These are phyloP conservation scores for Ichthyophonus hoferi DNA, from an alignment of 208 protist species.

Conservation along the genomic window DNA sequence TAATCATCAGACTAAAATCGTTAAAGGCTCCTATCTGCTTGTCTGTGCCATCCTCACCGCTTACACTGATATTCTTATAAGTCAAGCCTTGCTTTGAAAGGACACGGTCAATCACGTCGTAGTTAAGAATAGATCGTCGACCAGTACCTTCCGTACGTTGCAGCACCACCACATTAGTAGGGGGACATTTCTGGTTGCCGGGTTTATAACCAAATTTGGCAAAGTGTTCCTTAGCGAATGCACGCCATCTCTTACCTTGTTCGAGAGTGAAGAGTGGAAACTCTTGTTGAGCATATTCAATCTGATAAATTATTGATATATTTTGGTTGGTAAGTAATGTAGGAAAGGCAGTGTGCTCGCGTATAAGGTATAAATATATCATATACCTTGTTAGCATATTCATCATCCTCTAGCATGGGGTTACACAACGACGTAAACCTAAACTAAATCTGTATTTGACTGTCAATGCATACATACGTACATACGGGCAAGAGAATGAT, in stretches of 20 bases:
- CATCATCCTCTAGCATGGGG: no score
- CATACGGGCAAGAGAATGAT: neutral
- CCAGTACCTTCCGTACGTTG: constrained; percentile 4
- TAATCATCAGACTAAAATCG: constrained; percentile 26
- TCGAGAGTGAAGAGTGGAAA: neutral
- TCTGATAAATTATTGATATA: no score
- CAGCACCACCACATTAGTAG: neutral
- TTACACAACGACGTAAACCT: no score
- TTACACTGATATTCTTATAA: constrained; percentile 18
- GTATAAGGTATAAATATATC: no score
- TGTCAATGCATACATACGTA: no score
- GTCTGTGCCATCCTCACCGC: neutral
- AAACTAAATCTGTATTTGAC: no score
- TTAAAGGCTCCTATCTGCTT: constrained; percentile 2
- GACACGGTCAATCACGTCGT: constrained; percentile 22
- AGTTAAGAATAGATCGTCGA: constrained; percentile 8
- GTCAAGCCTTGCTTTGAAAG: constrained; percentile 16
- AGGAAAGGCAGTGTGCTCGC: no score
- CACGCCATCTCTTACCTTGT: constrained; percentile 7
- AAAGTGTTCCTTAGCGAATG: neutral
- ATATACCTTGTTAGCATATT: no score
- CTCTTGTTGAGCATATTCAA: constrained; percentile 17
- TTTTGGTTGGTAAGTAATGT: no score
- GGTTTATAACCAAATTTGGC: neutral
- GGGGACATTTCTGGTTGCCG: neutral